Evolutionary conservation across 2,329 filamentous ascomycete genomes (phyloP).

Genomic region (Diplodia mutila): DNA sequence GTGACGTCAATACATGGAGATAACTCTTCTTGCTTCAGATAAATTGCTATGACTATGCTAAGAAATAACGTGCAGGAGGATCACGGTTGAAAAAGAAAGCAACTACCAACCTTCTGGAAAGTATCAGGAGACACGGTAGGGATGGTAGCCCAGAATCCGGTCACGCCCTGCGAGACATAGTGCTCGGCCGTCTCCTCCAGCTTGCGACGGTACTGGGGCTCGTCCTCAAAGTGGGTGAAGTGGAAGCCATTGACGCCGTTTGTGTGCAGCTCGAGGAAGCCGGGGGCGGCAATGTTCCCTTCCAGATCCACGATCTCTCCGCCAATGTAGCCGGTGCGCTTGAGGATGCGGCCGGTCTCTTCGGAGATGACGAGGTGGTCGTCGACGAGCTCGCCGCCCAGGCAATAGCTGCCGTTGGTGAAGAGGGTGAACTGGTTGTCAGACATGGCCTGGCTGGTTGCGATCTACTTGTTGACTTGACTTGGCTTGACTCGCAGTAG

Average conservation of each 20-base stretch:
- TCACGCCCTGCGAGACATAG: conserved; percentile 57
- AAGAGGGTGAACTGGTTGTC: conserved; percentile 51
- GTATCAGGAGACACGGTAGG: conserved; percentile 54
- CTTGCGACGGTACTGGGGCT: conserved; percentile 47
- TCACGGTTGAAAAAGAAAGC: not conserved
- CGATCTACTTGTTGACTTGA: not conserved
- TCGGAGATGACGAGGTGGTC: conserved; percentile 52
- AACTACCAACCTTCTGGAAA: conserved; percentile 48
- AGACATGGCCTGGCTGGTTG: conserved; percentile 40
- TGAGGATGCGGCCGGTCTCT: conserved; percentile 49
- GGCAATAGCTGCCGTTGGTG: conserved; percentile 51
- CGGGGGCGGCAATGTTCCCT: conserved; percentile 57
- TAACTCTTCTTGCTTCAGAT: not conserved
- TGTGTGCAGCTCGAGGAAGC: conserved; percentile 60
- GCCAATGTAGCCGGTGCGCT: conserved; percentile 49
- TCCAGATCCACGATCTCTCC: conserved; percentile 54
- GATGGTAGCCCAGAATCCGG: conserved; percentile 59
- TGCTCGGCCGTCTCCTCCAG: conserved; percentile 53
- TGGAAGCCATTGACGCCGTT: conserved; percentile 60
- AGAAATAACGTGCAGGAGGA: not conserved
- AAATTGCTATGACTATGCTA: not conserved
- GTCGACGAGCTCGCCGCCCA: conserved; percentile 48
- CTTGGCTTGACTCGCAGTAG: conserved; percentile 12
- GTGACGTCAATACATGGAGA: not conserved
- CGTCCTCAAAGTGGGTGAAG: conserved; percentile 55